A percentile compares a stretch with the other conserved stretches of the same genome.
Conservation (phyloP, 2,329 filamentous ascomycete genomes). For the Penicillium glabrum region DNA sequence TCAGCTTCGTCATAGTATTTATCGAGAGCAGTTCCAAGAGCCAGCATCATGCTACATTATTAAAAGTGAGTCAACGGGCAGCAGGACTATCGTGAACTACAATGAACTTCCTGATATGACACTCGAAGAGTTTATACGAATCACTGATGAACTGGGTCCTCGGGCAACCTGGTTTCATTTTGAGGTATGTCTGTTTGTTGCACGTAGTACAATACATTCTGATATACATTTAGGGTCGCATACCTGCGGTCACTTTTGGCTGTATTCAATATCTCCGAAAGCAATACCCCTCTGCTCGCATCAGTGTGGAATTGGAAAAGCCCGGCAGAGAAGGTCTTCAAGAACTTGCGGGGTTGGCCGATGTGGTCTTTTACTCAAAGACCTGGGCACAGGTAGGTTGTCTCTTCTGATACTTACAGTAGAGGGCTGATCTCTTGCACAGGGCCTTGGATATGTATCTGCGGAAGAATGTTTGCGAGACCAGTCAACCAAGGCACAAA, state of each 20-base stretch:
- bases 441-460: constrained; percentile 43
- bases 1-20: constrained; percentile 59
- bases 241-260: constrained; percentile 58
- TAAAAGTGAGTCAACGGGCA: constrained; percentile 58
- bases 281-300: constrained; percentile 44
- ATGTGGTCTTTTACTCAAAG: constrained; percentile 73
- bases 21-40: constrained; percentile 54
- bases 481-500: constrained; percentile 41
- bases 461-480: constrained; percentile 53
- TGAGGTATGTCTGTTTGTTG: constrained; percentile 47
- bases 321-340: constrained; percentile 61
- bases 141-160: constrained; percentile 42
- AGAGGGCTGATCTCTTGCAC: background rate
- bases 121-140: constrained; percentile 55
- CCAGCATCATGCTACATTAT: constrained; percentile 71
- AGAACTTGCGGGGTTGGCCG: constrained; percentile 61
- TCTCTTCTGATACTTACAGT: background rate
- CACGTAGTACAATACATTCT: background rate
- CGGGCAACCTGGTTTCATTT: constrained; percentile 66
- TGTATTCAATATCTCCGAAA: constrained; percentile 60
- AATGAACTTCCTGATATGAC: constrained; percentile 70
- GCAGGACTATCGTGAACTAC: constrained; percentile 69
- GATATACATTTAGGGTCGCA: constrained; percentile 54
- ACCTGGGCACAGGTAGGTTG: constrained; percentile 65
- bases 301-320: constrained; percentile 75